These are phyloP conservation scores for Suillus plorans DNA, from an alignment of 768 basidiomycete species.

Conservation along the genomic window DNA sequence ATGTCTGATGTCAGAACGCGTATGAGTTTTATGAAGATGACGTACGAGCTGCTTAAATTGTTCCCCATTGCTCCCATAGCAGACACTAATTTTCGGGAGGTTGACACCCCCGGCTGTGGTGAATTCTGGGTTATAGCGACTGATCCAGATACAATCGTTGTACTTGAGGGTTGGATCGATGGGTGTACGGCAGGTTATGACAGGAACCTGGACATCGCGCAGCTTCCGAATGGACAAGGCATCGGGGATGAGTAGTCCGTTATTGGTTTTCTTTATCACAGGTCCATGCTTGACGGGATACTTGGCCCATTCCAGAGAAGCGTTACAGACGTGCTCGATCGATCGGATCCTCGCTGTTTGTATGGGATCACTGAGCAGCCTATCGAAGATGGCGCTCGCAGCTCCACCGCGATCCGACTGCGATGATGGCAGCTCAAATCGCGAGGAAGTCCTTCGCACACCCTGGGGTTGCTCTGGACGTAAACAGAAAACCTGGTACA, in stretches of 20 bases:
- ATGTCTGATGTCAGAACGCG: not conserved
- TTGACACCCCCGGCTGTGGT: conserved; percentile 75
- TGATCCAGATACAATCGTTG: conserved; percentile 66
- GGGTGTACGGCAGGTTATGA: conserved; percentile 70
- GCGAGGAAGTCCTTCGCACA: conserved; percentile 46
- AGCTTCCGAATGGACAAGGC: conserved; percentile 48
- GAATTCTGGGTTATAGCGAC: conserved; percentile 58
- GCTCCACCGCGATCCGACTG: conserved; percentile 63
- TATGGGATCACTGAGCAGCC: conserved; percentile 44
- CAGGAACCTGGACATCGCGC: conserved; percentile 66
- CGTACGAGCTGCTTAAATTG: conserved; percentile 80
- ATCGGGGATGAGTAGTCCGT: conserved; percentile 43
- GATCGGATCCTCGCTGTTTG: conserved; percentile 43
- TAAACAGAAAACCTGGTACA: conserved; percentile 87
- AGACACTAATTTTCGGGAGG: conserved; percentile 76
- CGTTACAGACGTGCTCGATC: conserved; percentile 61
- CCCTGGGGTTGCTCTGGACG: conserved; percentile 32
- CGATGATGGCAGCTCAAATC: conserved; percentile 41
- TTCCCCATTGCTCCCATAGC: conserved; percentile 64
- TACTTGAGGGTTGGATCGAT: conserved; percentile 74
- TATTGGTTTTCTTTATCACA: conserved; percentile 22
- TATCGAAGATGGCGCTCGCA: conserved; percentile 60
- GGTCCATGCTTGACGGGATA: conserved; percentile 43
- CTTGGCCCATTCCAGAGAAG: conserved; percentile 74
- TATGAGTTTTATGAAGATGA: conserved; percentile 1